phyloP scores from a whole-genome alignment of 179 eudicot species.

The Beta corolliflora region DNA sequence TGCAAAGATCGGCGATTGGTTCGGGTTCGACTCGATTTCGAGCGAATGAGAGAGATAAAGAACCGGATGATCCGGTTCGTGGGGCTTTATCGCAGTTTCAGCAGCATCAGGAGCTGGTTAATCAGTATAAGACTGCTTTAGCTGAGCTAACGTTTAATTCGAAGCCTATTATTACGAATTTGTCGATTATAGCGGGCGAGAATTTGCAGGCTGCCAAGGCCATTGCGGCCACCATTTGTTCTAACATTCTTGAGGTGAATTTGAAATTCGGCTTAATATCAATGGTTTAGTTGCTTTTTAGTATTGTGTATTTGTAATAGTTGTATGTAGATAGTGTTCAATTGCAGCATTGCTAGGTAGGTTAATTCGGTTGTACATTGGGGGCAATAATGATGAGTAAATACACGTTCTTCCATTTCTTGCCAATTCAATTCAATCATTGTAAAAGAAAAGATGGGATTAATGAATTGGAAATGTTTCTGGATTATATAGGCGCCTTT shows the following conservation, averaged over 20 bases:
- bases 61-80: slow-evolving; percentile 47
- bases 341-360: slow-evolving; percentile 31
- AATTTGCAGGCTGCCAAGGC: slow-evolving; percentile 85
- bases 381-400: too few relatives aligned
- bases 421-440: not conserved
- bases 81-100: slow-evolving; percentile 46
- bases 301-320: slow-evolving; percentile 10
- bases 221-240: slow-evolving; percentile 66
- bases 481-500: slow-evolving; percentile 10
- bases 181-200: slow-evolving; percentile 97
- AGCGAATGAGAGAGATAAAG: slow-evolving; percentile 42
- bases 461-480: slow-evolving; percentile 30
- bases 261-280: slow-evolving; percentile 30
- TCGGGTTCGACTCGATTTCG: slow-evolving; percentile 36
- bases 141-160: slow-evolving; percentile 93
- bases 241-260: slow-evolving; percentile 89
- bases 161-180: slow-evolving; percentile 91
- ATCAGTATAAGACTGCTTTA: slow-evolving; percentile 80
- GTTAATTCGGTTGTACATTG: slow-evolving; percentile 23
- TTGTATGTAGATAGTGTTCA: slow-evolving; percentile 20
- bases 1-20: slow-evolving; percentile 10
- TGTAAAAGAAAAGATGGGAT: slow-evolving; percentile 29
- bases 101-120: slow-evolving; percentile 74
- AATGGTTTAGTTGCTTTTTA: slow-evolving; percentile 25
- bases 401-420: not conserved